Evolutionary conservation across 305 asterid species (phyloP), one percentile per base, ranked within the genome.

Genomic region (Ilex paraguariensis): DNA sequence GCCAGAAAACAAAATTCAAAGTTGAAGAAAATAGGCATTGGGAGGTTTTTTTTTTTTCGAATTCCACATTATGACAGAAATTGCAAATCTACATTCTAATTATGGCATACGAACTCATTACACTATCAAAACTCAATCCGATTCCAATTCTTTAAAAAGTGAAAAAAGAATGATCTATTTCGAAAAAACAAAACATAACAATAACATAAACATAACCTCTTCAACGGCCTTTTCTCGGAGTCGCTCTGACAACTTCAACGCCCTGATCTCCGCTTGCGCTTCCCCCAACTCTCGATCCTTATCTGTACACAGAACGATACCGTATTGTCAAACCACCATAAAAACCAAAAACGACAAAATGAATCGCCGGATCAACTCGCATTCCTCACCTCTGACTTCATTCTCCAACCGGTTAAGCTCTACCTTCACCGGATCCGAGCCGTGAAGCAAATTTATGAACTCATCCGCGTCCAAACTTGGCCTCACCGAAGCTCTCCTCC

Each of bases 391-490:
- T 87, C 96, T 85, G 80, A 87, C 88, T 79, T 87, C 98, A 59
- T 92, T 92, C 85, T 92, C 98, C 60, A 92, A 91, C 56, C 98
- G 91, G 83, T 87, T 92, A 71, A 92, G 98, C 84, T 92, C 98
- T 74, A 92, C 14, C 87, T 81, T 89, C 78, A 92, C 97, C 84
- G 98, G 98, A 92, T 92, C 98, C 87, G 97, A 92, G 16, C 98
- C 98, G 71, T 92, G 98, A 58, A 92, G 95, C 70, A 89, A 74
- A 80, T 85, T 92, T 31, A 92, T 69, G 68, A 92, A 87, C 76
- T 92, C 98, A 60, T 92, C 98, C 10, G 97, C 88, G 71, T 92
- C 98, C 28, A 89, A 73, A 64, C 97, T 89, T 13, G 93, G 93
- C 82, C 96, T 77, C 65, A 81, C 78, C 73, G 95, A 74, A 80